These are phyloP conservation scores for Picea abies DNA, from an alignment of 83 land plant genomes.

Conservation along the genomic window DNA sequence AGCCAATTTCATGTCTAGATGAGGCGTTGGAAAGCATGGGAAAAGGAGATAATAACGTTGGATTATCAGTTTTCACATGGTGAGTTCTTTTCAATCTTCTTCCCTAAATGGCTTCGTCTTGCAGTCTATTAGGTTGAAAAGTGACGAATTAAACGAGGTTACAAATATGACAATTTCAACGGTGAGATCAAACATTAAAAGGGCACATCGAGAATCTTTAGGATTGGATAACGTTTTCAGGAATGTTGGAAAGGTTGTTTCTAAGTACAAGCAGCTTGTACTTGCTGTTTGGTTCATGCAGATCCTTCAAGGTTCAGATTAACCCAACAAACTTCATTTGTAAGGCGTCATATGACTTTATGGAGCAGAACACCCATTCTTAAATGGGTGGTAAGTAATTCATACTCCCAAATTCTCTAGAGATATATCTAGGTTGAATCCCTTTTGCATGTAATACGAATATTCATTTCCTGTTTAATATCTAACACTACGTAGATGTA, in stretches of 20 bases:
- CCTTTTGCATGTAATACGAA: not conserved
- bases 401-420: not conserved
- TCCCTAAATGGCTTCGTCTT: not conserved
- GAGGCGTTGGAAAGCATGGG: conserved; percentile 57
- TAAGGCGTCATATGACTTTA: conserved; percentile 34
- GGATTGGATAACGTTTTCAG: conserved; percentile 25
- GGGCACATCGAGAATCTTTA: too few relatives aligned
- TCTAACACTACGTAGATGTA: not conserved
- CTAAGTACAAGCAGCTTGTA: not conserved
- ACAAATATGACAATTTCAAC: too few relatives aligned
- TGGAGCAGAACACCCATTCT: conserved; percentile 34
- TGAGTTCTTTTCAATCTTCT: not conserved
- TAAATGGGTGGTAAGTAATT: conserved; percentile 57
- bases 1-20: conserved; percentile 25
- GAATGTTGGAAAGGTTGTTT: not conserved
- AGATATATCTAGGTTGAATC: not conserved
- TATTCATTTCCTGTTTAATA: not conserved
- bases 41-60: conserved; percentile 33
- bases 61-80: conserved; percentile 44
- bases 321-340: conserved; percentile 50
- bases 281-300: conserved; percentile 3
- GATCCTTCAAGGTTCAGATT: conserved; percentile 48
- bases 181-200: not conserved
- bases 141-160: too few relatives aligned
- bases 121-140: not conserved